phyloP scores from a whole-genome alignment of 2,329 filamentous ascomycete genomes.

The Nigrospora oryzae region DNA sequence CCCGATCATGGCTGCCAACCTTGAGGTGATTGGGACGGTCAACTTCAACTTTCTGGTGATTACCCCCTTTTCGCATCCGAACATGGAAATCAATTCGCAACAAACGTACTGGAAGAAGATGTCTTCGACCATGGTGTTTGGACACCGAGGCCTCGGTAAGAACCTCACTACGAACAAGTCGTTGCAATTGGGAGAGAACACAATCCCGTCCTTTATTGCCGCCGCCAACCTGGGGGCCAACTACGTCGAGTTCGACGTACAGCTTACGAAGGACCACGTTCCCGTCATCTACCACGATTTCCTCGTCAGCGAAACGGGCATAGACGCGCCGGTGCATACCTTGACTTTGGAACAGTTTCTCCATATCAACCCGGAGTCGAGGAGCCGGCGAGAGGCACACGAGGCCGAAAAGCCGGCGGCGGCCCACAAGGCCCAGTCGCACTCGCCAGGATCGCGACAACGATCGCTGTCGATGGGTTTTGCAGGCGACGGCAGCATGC shows the following conservation, averaged over 20 bases:
- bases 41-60: slow-evolving; percentile 97
- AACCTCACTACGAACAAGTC: slow-evolving; percentile 78
- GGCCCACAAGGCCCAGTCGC: slow-evolving; percentile 18
- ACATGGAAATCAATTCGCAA: slow-evolving; percentile 82
- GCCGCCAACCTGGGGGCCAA: slow-evolving; percentile 84
- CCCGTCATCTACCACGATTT: slow-evolving; percentile 99
- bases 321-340: slow-evolving; percentile 92
- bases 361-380: slow-evolving; percentile 61
- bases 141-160: slow-evolving; percentile 74
- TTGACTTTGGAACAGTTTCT: slow-evolving; percentile 93
- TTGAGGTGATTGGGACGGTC: slow-evolving; percentile 88
- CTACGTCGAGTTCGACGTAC: slow-evolving; percentile 76
- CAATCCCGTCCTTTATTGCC: slow-evolving; percentile 89
- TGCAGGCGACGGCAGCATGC: slow-evolving; percentile 27
- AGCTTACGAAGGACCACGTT: slow-evolving; percentile 96
- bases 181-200: slow-evolving; percentile 93
- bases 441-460: slow-evolving; percentile 25
- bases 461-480: slow-evolving; percentile 49
- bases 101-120: slow-evolving; percentile 97
- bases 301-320: slow-evolving; percentile 92
- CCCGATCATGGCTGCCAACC: slow-evolving; percentile 73
- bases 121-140: slow-evolving; percentile 74
- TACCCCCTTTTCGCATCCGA: slow-evolving; percentile 87
- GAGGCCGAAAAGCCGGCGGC: slow-evolving; percentile 14
- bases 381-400: slow-evolving; percentile 16